Evolutionary conservation across 1,284 basidiomycete genomes (phyloP), one percentile per base, ranked within the genome.

Genomic region (Polyporus tsugae): DNA sequence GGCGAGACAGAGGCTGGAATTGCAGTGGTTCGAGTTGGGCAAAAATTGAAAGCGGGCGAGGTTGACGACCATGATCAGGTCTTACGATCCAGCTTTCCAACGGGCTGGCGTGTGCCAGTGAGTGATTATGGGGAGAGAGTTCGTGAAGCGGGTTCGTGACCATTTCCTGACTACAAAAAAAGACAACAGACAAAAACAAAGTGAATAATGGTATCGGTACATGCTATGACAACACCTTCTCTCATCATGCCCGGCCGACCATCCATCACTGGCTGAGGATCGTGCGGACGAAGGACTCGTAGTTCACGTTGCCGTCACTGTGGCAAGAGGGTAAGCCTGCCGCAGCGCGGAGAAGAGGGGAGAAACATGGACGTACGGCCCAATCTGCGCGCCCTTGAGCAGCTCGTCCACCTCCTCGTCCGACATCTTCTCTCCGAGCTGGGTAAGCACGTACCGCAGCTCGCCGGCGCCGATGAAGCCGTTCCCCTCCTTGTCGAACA

Each of bases 331-430:
- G n/a, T n/a, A n/a, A n/a, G n/a, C n/a, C n/a, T n/a, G n/a, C n/a
- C n/a, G n/a, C n/a, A n/a, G n/a, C n/a, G n/a, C n/a, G n/a, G n/a
- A n/a, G n/a, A n/a, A n/a, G n/a, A n/a, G n/a, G n/a, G n/a, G n/a
- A 63, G 6, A 46, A 55, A 41, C n/a, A 52, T 35, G 35, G 3
- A 89, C 92, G 82, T 74, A 95, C 94, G 88, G 82, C 78, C 94
- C 93, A 70, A 97, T 88, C 81, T 95, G 93, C 19, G 95, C 93
- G 59, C 96, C 96, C 83, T 99, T 99, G 77, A 99, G 86, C 74
- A 99, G 85, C 83, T 99, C 98, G 79, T 99, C 97, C 25, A 99
- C 97, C 83, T 99, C 97, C 73, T 97, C 96, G 78, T 99, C 96
- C 25, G 91, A 85, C 93, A 99, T 95, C 87, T 99, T 98, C 87